Percentiles rank a stretch among this genome's conserved stretches.
Conservation (phyloP, 768 basidiomycete genomes). For the Peribolospora baueri region DNA sequence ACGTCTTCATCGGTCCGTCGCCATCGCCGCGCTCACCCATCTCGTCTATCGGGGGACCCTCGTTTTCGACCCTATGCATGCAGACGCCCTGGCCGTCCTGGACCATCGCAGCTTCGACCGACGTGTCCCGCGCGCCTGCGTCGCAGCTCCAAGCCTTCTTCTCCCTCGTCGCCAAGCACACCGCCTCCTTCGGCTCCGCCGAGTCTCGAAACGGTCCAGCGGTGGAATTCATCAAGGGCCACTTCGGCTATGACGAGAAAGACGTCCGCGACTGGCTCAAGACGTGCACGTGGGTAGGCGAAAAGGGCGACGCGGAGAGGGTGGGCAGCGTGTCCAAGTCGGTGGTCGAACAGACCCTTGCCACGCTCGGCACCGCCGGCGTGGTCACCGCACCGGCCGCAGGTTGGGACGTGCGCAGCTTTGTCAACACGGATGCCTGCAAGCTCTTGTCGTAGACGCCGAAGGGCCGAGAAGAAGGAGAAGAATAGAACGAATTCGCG, state of each 20-base stretch:
- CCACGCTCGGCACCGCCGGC: conserved; percentile 11
- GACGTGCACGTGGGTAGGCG: conserved; percentile 1
- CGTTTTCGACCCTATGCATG: neutral
- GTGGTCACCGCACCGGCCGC: conserved; percentile 6
- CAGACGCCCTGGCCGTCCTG: conserved; percentile 94
- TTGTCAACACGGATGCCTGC: conserved; percentile 11
- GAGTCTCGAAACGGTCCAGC: conserved; percentile 31
- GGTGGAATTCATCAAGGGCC: conserved; percentile 47
- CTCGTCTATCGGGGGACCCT: too few species aligned
- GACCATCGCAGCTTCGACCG: conserved; percentile 69
- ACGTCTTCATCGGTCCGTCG: too few species aligned
- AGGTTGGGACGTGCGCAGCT: conserved; percentile 11
- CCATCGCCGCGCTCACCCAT: too few species aligned
- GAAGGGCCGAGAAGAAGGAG: too few species aligned
- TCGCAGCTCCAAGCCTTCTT: neutral
- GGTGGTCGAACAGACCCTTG: conserved; percentile 12
- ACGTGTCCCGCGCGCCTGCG: conserved; percentile 27
- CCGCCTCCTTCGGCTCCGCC: conserved; percentile 26
- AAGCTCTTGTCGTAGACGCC: neutral
- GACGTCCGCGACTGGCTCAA: conserved; percentile 39
- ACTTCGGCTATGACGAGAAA: conserved; percentile 55
- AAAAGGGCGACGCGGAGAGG: conserved; percentile 7
- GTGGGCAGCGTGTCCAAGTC: conserved; percentile 5
- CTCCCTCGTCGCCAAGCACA: conserved; percentile 1
- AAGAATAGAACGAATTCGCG: too few species aligned